phyloP scores from a whole-genome alignment of 2,329 filamentous ascomycete species.

The Fusarium sp. region DNA sequence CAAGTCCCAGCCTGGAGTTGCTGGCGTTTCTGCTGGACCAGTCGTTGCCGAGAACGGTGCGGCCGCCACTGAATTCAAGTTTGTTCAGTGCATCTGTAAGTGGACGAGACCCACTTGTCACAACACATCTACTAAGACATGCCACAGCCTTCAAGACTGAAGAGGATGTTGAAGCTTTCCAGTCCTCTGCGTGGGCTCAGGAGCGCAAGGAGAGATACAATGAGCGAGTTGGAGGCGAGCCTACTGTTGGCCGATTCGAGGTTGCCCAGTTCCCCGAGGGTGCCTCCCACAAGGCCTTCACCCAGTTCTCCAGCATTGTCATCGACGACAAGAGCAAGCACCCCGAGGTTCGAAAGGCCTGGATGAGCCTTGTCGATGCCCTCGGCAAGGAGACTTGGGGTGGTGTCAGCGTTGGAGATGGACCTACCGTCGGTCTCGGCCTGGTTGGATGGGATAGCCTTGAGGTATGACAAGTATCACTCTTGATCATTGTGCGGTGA shows the following conservation, averaged over 20 bases:
- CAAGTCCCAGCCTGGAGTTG: slow-evolving; percentile 20
- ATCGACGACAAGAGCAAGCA: slow-evolving; percentile 5
- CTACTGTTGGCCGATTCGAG: slow-evolving; percentile 8
- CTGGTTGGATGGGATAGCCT: slow-evolving; percentile 23
- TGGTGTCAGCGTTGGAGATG: slow-evolving; percentile 10
- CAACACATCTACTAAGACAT: not conserved
- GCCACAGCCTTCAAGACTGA: slow-evolving; percentile 16
- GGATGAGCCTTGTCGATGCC: not conserved
- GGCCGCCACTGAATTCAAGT: slow-evolving; percentile 15
- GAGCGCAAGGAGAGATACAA: slow-evolving; percentile 16
- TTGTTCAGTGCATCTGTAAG: slow-evolving; percentile 13
- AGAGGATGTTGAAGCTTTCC: slow-evolving; percentile 13
- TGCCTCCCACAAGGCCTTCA: not conserved
- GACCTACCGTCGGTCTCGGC: slow-evolving; percentile 5
- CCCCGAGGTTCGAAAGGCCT: not conserved
- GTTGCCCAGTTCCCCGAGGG: slow-evolving; percentile 11
- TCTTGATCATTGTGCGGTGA: accelerated
- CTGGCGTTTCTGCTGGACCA: slow-evolving; percentile 5
- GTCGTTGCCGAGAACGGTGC: slow-evolving; percentile 16
- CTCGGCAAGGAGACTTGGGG: slow-evolving; percentile 20
- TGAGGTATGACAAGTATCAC: not conserved
- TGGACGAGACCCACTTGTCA: too few relatives aligned
- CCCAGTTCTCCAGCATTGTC: slow-evolving; percentile 20
- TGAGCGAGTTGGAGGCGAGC: not conserved
- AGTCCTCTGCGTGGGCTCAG: slow-evolving; percentile 3